A percentile compares a stretch with the other conserved stretches of the same genome.
phyloP scores from a whole-genome alignment of 1,284 basidiomycete species.

The Leucocoprinus gongylophorus region DNA sequence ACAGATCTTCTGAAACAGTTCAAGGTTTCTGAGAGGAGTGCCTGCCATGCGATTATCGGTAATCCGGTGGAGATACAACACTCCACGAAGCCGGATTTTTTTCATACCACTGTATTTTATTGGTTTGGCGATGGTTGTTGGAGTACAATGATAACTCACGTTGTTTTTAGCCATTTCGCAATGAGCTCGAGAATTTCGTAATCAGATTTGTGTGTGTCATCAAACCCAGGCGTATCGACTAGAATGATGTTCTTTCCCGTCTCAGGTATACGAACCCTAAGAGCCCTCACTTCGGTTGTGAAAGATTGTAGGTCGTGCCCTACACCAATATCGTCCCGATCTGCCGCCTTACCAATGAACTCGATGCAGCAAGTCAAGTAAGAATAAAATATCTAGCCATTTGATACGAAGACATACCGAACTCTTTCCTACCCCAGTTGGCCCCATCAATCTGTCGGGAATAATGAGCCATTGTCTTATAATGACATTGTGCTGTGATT shows the following conservation, averaged over 20 bases:
- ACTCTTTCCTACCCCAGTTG: constrained; percentile 21
- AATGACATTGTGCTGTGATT: not conserved
- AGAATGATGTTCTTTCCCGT: constrained; percentile 15
- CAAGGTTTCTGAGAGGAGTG: constrained; percentile 7
- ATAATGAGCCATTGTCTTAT: not conserved
- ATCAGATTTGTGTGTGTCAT: constrained; percentile 18
- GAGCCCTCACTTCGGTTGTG: constrained; percentile 15
- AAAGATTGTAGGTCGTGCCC: constrained; percentile 12
- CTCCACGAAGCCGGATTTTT: constrained; percentile 7
- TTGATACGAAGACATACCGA: constrained; percentile 14
- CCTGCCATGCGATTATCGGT: constrained; percentile 10
- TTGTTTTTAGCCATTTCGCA: constrained; percentile 15
- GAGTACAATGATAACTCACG: constrained; percentile 8
- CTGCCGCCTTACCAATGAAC: constrained; percentile 13
- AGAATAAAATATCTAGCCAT: not conserved
- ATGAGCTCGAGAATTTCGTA: constrained; percentile 17
- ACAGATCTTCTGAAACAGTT: constrained; percentile 12
- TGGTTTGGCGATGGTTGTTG: not conserved
- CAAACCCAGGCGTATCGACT: constrained; percentile 22
- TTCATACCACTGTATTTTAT: not conserved
- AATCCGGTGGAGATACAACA: constrained; percentile 15
- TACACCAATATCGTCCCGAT: not conserved
- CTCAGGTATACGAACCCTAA: constrained; percentile 11
- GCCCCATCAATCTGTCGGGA: constrained; percentile 17
- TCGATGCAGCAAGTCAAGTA: not conserved